A percentile compares a stretch with the other conserved stretches of the same genome.
phyloP scores from a whole-genome alignment of 2,329 filamentous ascomycete genomes.

The Stagonosporopsis tanaceti region DNA sequence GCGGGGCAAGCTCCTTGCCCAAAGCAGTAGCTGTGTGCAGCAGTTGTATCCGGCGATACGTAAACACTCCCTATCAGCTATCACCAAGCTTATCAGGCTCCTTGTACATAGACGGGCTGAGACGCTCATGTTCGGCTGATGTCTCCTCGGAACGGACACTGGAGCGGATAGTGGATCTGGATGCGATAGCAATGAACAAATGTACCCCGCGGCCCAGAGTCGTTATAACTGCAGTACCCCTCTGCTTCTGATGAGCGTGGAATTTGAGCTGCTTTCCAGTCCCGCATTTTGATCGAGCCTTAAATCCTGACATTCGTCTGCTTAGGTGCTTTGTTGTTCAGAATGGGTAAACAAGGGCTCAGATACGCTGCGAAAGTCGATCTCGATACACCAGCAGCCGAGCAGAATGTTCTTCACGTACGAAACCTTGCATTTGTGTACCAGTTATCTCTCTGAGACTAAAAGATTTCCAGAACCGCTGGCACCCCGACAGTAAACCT shows the following conservation, averaged over 20 bases:
- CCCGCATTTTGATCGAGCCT: not conserved
- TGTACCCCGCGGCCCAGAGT: slow-evolving; percentile 29
- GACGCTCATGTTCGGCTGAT: slow-evolving; percentile 6
- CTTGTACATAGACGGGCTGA: slow-evolving; percentile 26
- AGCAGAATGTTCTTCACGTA: slow-evolving; percentile 76
- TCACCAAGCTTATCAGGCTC: slow-evolving; percentile 47
- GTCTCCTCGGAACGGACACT: slow-evolving; percentile 22
- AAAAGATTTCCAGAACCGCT: slow-evolving; percentile 72
- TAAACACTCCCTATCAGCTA: slow-evolving; percentile 40
- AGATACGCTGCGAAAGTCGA: slow-evolving; percentile 77
- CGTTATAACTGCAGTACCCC: slow-evolving; percentile 25
- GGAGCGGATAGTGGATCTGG: slow-evolving; percentile 15
- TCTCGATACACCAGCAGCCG: slow-evolving; percentile 72
- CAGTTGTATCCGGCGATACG: slow-evolving; percentile 38
- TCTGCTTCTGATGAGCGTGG: slow-evolving; percentile 3
- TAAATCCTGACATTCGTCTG: not conserved
- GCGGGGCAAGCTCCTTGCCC: slow-evolving; percentile 38
- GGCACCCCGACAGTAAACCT: slow-evolving; percentile 83
- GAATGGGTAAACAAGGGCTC: slow-evolving; percentile 64
- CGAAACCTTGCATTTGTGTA: slow-evolving; percentile 4
- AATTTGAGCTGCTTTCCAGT: not conserved
- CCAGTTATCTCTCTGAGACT: not conserved
- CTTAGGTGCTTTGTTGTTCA: not conserved
- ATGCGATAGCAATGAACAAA: slow-evolving; percentile 33
- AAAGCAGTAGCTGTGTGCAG: slow-evolving; percentile 32